Conservation (phyloP, 2,329 filamentous ascomycete species). For the Paecilomyces sp. region DNA sequence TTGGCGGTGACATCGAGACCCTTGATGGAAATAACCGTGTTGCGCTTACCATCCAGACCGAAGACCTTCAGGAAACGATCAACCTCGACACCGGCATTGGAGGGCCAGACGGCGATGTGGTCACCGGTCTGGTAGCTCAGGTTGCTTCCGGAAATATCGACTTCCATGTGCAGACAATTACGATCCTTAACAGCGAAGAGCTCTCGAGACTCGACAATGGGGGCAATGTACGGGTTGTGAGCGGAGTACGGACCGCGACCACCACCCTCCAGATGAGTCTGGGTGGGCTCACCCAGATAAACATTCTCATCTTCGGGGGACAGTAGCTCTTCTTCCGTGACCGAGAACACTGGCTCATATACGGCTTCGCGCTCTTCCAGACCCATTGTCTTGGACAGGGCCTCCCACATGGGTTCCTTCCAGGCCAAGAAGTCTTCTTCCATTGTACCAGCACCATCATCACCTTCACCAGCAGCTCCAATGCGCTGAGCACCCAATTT, state of each 20-base stretch:
- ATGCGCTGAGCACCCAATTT: conserved; percentile 80
- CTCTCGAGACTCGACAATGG: conserved; percentile 84
- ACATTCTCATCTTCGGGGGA: conserved; percentile 70
- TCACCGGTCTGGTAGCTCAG: conserved; percentile 93
- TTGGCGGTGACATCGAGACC: conserved; percentile 91
- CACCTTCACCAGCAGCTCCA: conserved; percentile 84
- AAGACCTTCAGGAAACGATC: conserved; percentile 79
- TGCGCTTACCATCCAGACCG: conserved; percentile 66
- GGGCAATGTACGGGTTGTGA: conserved; percentile 94
- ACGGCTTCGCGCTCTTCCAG: conserved; percentile 92
- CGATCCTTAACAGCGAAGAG: conserved; percentile 82
- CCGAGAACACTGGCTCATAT: conserved; percentile 86
- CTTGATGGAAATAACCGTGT: conserved; percentile 81
- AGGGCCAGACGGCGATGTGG: conserved; percentile 95
- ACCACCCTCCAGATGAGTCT: conserved; percentile 81
- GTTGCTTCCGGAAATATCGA: conserved; percentile 84
- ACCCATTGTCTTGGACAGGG: conserved; percentile 72
- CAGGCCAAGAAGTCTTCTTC: conserved; percentile 98
- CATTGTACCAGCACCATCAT: conserved; percentile 98
- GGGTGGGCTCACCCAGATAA: conserved; percentile 93
- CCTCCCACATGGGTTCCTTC: conserved; percentile 99
- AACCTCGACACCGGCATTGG: conserved; percentile 86
- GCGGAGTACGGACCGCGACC: conserved; percentile 88
- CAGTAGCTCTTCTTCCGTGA: conserved; percentile 68
- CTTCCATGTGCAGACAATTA: conserved; percentile 94